Evolutionary conservation across 768 basidiomycete genomes (phyloP).

Genomic region (Hypholoma fasciculare): DNA sequence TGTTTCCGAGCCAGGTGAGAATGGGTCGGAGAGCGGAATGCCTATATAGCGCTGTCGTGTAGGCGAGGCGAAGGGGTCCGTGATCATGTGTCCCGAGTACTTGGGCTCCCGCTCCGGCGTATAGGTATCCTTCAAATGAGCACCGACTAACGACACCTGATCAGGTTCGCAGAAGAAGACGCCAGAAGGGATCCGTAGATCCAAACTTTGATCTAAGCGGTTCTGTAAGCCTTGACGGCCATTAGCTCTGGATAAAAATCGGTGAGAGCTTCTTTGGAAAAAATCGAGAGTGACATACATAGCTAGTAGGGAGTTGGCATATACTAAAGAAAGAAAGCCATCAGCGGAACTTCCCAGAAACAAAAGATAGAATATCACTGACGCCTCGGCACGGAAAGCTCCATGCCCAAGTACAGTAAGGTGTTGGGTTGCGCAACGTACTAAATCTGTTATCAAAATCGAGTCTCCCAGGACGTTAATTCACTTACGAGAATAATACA

Average conservation of each 20-base stretch:
- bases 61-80: conserved; percentile 14
- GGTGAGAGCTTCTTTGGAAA: background rate
- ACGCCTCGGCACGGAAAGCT: conserved; percentile 31
- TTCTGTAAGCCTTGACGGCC: conserved; percentile 19
- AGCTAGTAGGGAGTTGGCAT: conserved; percentile 22
- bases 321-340: conserved; percentile 16
- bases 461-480: background rate
- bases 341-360: background rate
- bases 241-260: conserved; percentile 19
- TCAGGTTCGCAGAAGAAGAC: conserved; percentile 18
- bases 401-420: conserved; percentile 29
- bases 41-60: conserved; percentile 2
- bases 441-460: conserved; percentile 10
- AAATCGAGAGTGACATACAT: conserved; percentile 8
- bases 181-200: conserved; percentile 18
- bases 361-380: conserved; percentile 7
- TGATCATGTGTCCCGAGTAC: conserved; percentile 5
- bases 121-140: background rate
- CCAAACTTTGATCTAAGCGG: conserved; percentile 20
- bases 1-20: background rate
- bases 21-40: background rate
- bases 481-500: conserved; percentile 26
- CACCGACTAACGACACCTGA: conserved; percentile 2
- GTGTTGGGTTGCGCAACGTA: conserved; percentile 29
- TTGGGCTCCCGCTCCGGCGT: conserved; percentile 2